Evolutionary conservation across 192 early-diverging fungal species (phyloP).

Genomic region (Linnemannia elongata): DNA sequence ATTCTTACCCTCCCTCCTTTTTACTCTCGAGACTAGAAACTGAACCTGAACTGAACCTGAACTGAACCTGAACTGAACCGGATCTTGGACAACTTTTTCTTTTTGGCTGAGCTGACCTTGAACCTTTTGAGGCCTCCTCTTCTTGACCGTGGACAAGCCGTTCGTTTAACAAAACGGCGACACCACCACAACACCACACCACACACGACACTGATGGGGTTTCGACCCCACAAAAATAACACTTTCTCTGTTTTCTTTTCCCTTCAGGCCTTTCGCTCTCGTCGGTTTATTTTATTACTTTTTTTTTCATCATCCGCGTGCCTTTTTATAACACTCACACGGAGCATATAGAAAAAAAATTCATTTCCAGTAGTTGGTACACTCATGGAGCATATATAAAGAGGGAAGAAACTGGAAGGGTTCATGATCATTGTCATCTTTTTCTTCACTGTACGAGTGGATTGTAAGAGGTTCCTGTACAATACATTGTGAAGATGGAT

Average conservation of each 20-base stretch:
- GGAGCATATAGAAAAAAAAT: background rate
- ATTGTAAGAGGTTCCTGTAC: too few species aligned
- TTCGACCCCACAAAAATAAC: conserved; percentile 1
- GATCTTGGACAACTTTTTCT: background rate
- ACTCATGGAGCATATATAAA: background rate
- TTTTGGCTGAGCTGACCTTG: conserved; percentile 3
- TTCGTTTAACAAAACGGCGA: background rate
- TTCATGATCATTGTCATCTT: background rate
- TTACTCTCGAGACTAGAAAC: background rate
- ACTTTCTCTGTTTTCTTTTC: background rate
- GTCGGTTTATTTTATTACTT: background rate
- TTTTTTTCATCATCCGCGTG: background rate
- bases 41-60: background rate
- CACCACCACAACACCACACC: background rate
- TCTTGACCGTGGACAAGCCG: background rate
- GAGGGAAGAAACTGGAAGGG: too few species aligned
- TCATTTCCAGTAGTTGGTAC: background rate
- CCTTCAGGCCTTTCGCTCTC: background rate
- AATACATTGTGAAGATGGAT: too few species aligned
- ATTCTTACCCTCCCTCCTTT: background rate
- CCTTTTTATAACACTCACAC: conserved; percentile 5
- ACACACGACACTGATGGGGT: background rate
- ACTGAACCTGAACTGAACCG: background rate
- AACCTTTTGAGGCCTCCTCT: background rate
- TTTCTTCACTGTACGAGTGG: too few species aligned